Evolutionary conservation across 768 basidiomycete genomes (phyloP).

Genomic region (Suillus brevipes): DNA sequence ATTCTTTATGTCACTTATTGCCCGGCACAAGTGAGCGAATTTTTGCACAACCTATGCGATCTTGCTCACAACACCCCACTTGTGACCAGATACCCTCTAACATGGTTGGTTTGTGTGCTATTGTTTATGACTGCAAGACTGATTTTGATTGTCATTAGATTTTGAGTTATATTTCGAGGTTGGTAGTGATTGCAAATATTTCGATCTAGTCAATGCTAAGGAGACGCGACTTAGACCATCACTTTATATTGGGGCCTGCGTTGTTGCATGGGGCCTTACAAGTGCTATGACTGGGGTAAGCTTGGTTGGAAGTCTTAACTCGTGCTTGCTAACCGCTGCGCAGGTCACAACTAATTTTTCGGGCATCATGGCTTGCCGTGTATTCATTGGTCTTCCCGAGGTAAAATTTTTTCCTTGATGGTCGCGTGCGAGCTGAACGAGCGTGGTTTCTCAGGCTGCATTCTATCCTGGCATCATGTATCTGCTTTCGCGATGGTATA

Average conservation of each 20-base stretch:
- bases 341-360: conserved; percentile 56
- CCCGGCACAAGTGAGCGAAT: conserved; percentile 40
- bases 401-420: conserved; percentile 20
- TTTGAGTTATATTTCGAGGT: conserved; percentile 56
- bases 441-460: conserved; percentile 41
- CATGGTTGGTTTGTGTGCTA: conserved; percentile 43
- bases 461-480: conserved; percentile 62
- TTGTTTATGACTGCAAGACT: neutral
- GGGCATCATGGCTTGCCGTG: conserved; percentile 55
- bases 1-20: conserved; percentile 59
- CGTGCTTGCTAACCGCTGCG: neutral
- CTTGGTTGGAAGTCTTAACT: neutral
- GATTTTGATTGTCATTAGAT: conserved; percentile 39
- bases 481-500: conserved; percentile 56
- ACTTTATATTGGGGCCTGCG: conserved; percentile 59
- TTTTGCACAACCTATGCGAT: neutral
- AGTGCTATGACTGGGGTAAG: conserved; percentile 61
- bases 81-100: conserved; percentile 55
- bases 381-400: conserved; percentile 67
- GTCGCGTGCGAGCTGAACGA: too few species aligned
- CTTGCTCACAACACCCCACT: neutral
- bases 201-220: neutral
- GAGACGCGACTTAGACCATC: conserved; percentile 46
- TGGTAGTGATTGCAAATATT: conserved; percentile 6
- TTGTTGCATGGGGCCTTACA: conserved; percentile 62